These are phyloP conservation scores for Chlamydomonas urium DNA, from an alignment of 139 green algal species.

Conservation along the genomic window DNA sequence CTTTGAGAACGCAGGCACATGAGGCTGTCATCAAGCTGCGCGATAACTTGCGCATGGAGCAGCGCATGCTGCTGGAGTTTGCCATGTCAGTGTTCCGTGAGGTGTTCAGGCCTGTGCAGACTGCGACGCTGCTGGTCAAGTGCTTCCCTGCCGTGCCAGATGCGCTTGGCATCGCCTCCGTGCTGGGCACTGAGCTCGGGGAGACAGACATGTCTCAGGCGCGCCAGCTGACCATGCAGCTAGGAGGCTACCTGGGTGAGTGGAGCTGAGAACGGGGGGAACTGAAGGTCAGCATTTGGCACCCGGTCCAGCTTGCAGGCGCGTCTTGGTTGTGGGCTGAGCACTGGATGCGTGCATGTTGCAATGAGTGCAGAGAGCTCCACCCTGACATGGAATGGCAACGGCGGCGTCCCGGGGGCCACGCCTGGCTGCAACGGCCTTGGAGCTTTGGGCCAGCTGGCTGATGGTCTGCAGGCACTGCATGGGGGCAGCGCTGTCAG, in stretches of 20 bases:
- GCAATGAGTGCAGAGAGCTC: too few species aligned
- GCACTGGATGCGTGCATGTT: too few species aligned
- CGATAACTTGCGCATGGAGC: conserved; percentile 54
- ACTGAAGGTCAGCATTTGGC: too few species aligned
- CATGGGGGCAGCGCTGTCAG: too few species aligned
- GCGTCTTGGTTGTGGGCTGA: too few species aligned
- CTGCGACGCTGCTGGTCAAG: conserved; percentile 48
- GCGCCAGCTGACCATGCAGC: conserved; percentile 25
- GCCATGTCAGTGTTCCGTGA: conserved; percentile 42
- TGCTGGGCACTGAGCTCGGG: conserved; percentile 46
- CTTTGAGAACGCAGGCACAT: conserved; percentile 32
- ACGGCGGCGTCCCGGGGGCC: too few species aligned
- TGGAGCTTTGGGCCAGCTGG: too few species aligned
- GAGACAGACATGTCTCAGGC: conserved; percentile 29
- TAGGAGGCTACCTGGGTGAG: conserved; percentile 21
- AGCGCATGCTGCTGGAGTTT: conserved; percentile 59
- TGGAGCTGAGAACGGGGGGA: too few species aligned
- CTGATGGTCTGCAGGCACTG: too few species aligned
- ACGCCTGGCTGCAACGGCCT: too few species aligned
- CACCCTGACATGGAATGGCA: too few species aligned
- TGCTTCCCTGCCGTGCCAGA: conserved; percentile 56
- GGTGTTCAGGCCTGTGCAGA: conserved; percentile 38
- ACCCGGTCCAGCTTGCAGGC: too few species aligned
- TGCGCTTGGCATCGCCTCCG: conserved; percentile 49
- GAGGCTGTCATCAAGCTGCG: conserved; percentile 59